Evolutionary conservation across 2,329 filamentous ascomycete species (phyloP).

Genomic region (Fusarium xyrophilum): DNA sequence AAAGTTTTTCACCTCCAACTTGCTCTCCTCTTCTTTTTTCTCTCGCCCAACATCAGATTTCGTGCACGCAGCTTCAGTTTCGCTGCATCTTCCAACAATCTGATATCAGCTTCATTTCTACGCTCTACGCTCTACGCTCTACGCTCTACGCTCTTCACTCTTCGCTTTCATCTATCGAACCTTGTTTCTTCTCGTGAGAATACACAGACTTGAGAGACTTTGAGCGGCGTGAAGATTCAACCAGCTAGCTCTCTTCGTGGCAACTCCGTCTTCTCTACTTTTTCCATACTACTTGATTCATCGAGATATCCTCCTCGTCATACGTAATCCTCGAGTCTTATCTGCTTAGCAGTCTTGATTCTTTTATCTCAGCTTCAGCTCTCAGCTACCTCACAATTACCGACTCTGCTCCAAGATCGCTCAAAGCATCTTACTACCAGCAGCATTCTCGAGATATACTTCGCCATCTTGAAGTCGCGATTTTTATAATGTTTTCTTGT

Average conservation of each 20-base stretch:
- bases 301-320: background rate
- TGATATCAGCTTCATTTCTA: slow-evolving; percentile 4
- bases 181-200: background rate
- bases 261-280: background rate
- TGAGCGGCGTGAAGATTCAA: background rate
- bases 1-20: background rate
- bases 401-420: background rate
- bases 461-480: background rate
- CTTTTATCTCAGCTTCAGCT: background rate
- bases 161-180: background rate
- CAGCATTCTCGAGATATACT: background rate
- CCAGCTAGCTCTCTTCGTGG: background rate
- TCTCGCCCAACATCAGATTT: slow-evolving; percentile 18
- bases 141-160: background rate
- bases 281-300: background rate
- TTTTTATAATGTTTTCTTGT: slow-evolving; percentile 9
- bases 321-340: background rate
- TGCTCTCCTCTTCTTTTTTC: background rate
- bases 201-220: background rate
- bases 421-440: background rate
- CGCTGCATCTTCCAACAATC: slow-evolving; percentile 6
- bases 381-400: background rate
- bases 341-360: slow-evolving; percentile 11
- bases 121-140: too few relatives aligned
- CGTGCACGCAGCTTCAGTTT: background rate